Evolutionary conservation across 2,329 filamentous ascomycete genomes (phyloP), one percentile per base, ranked within the genome.

Genomic region (Berkeleyomyces rouxiae): DNA sequence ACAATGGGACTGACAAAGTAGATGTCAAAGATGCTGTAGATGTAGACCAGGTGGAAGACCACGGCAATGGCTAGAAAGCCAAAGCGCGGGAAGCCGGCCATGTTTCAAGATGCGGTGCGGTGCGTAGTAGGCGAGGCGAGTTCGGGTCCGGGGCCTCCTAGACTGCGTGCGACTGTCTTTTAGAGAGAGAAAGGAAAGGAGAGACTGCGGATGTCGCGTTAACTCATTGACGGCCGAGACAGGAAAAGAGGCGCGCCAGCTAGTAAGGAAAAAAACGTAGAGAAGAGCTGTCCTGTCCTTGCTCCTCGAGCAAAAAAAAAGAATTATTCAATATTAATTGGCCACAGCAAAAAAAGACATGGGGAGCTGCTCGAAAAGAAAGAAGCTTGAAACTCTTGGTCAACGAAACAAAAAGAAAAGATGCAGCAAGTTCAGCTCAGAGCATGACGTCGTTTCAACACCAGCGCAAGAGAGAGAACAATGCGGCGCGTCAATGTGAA

Each of bases 1-100:
- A 97, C 93, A 68, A 99, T 93, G 31, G 93, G 93, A 72, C 90
- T 96, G 71, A 96, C 90, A 71, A 99, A 99, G 75, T 99, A 97
- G 67, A 97, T 93, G 73, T 96, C 91, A 75, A 99, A 99, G 70
- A 97, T 97, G 65, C 90, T 96, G 71, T 86, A 88, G 63, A 96
- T 86, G 73, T 99, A 99, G 67, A 95, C 82, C 61, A 97, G 73
- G 74, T 99, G 95, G 72, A 99, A 99, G 65, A 92, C 76, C 71
- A 96, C 82, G 68, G 93, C 93, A 71, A 95, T 82, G 71, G 86
- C 85, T 73, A 97, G 76, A 72, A 99, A 97, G 71, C 85, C 86
- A 70, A 88, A 82, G 71, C 91, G 89, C 68, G 75, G 63, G 59
- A 63, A 63, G 43, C 61, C 53, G n/a, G 61, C 64, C 61, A 63